Evolutionary conservation across 768 basidiomycete species (phyloP).

Genomic region (Trametes maxima): DNA sequence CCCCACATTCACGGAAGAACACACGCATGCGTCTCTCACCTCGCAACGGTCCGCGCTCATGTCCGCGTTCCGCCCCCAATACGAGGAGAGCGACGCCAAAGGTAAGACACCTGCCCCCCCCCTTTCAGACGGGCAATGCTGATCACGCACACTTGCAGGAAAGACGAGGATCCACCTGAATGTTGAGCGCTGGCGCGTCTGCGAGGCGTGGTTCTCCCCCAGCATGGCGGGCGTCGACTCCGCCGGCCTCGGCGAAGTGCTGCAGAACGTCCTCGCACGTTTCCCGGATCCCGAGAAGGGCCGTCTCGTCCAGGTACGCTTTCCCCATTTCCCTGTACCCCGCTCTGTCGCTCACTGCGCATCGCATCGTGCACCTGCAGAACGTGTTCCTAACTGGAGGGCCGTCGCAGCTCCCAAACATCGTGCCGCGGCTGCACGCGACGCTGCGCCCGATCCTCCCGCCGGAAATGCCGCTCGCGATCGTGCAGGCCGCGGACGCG

Average conservation of each 20-base stretch:
- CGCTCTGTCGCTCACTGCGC: not conserved
- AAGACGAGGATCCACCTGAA: slow-evolving; percentile 83
- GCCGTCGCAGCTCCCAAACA: slow-evolving; percentile 72
- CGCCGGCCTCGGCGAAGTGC: slow-evolving; percentile 91
- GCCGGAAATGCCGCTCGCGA: slow-evolving; percentile 72
- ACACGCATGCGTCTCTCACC: slow-evolving; percentile 80
- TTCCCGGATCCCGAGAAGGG: slow-evolving; percentile 70
- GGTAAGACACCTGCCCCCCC: slow-evolving; percentile 37
- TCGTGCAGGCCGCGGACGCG: slow-evolving; percentile 67
- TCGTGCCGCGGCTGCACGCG: slow-evolving; percentile 66
- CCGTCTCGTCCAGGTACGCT: slow-evolving; percentile 71
- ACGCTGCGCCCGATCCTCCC: slow-evolving; percentile 85
- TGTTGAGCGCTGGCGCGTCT: slow-evolving; percentile 87
- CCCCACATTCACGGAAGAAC: slow-evolving; percentile 75
- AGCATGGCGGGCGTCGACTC: slow-evolving; percentile 94
- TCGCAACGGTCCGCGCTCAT: slow-evolving; percentile 83
- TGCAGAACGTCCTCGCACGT: slow-evolving; percentile 78
- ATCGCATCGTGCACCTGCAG: too few species aligned
- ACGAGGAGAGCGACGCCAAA: slow-evolving; percentile 73
- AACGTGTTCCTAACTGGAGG: slow-evolving; percentile 90
- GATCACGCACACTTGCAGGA: slow-evolving; percentile 38
- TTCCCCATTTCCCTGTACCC: not conserved
- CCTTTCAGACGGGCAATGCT: not conserved
- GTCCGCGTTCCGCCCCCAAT: slow-evolving; percentile 80
- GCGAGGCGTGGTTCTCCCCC: slow-evolving; percentile 92